phyloP scores from a whole-genome alignment of 768 basidiomycete genomes.

The Tephrocybe rancida region DNA sequence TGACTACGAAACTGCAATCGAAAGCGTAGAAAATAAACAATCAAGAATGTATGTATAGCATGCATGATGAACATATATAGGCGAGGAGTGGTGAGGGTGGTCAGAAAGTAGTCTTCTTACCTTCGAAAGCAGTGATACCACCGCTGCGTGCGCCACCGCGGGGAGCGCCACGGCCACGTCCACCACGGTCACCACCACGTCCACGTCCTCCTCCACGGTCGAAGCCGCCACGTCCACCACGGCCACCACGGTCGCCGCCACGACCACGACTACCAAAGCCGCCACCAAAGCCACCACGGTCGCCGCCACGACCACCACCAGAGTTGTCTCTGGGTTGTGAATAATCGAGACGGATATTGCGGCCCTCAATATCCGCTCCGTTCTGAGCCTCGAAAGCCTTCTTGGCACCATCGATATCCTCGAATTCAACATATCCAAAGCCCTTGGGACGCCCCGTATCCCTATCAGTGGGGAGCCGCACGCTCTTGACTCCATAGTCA shows the following conservation, averaged over 20 bases:
- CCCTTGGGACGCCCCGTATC: constrained; percentile 92
- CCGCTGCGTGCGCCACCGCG: constrained; percentile 57
- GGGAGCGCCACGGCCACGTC: constrained; percentile 47
- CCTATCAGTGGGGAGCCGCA: constrained; percentile 90
- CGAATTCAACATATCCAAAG: constrained; percentile 96
- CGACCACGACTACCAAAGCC: constrained; percentile 34
- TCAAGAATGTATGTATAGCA: neutral
- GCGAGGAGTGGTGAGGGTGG: neutral
- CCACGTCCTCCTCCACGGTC: constrained; percentile 44
- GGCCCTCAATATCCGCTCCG: constrained; percentile 80
- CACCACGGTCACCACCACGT: constrained; percentile 41
- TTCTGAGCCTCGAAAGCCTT: constrained; percentile 73
- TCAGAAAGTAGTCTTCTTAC: constrained; percentile 69
- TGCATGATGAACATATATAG: neutral
- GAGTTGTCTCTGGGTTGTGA: constrained; percentile 75
- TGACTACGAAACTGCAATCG: neutral
- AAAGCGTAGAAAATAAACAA: constrained; percentile 11
- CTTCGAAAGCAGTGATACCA: constrained; percentile 64
- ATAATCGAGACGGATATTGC: constrained; percentile 81
- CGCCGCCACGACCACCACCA: constrained; percentile 35
- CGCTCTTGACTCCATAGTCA: constrained; percentile 85
- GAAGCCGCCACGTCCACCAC: constrained; percentile 43
- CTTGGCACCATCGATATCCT: constrained; percentile 76
- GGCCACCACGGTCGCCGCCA: constrained; percentile 23
- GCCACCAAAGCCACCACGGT: constrained; percentile 45